Base-by-base conservation (phyloP, 2,329 filamentous ascomycete genomes). In the Pseudopyrenochaeta lycopersici region DNA sequence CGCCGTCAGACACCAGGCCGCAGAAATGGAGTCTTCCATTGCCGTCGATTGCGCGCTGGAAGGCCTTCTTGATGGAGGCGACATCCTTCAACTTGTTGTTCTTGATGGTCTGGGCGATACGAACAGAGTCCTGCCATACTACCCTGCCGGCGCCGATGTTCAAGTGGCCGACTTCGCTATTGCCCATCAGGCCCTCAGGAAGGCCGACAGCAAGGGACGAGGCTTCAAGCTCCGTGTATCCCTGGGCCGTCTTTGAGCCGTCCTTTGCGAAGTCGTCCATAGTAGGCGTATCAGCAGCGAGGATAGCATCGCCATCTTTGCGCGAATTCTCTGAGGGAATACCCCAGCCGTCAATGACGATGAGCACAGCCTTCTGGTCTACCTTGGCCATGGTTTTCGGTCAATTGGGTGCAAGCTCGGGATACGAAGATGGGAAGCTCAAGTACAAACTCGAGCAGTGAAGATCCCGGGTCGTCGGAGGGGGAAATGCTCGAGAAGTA, bases 291-390 rank as follows among this genome's bases (percentile, higher is more conserved):
- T 97, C 85, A 67, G 94, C 95, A 61, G 91, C 91, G 68, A 93
- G 88, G 77, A 99, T 98, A 74, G 95, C 95, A 82, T 99, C 94
- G 78, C 95, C 94, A 78, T 96, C 78, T 72, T 91, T 90, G 70
- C 90, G 90, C 52, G 92, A 96, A 54, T 88, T 81, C 64, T 89
- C 88, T 61, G 87, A 87, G 70, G 93, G 86, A 71, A 98, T 87
- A 74, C 95, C 95, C 95, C 95, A 99, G 74, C 95, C 95, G 82
- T 99, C 95, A 84, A 99, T 99, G 80, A 98, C 95, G 85, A 99
- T 90, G 69, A 91, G 81, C 61, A 87, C 88, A 61, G 84, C 83
- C 77, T 90, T 90, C 59, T 90, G 86, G 72, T 90, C 84, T 73
- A 88, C 85, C 71, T 86, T 80, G 60, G 82, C 82, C 87, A 90